These are phyloP conservation scores for Chaetomium strumarium DNA, from an alignment of 2,329 filamentous ascomycete species.

Conservation along the genomic window DNA sequence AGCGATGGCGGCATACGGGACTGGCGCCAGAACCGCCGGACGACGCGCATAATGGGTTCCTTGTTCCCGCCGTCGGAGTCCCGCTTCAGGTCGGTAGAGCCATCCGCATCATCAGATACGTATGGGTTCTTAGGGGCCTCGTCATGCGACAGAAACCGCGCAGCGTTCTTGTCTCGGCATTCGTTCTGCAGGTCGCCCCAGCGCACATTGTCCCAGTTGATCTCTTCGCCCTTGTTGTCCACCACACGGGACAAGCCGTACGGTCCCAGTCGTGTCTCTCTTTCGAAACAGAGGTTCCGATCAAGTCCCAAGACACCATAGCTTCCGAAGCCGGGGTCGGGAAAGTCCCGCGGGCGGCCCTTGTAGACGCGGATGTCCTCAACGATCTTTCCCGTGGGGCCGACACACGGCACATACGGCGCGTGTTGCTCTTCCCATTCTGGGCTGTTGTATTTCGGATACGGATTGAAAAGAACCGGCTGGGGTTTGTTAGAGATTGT, in stretches of 20 bases:
- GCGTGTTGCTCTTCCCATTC: constrained; percentile 55
- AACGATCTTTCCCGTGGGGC: constrained; percentile 53
- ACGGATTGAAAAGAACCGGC: constrained; percentile 61
- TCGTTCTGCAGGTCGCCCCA: constrained; percentile 66
- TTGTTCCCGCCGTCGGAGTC: not conserved
- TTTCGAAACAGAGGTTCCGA: constrained; percentile 59
- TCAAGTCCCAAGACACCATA: constrained; percentile 56
- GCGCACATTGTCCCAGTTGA: constrained; percentile 58
- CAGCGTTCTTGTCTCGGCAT: constrained; percentile 60
- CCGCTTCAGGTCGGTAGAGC: constrained; percentile 7
- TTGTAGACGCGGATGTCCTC: constrained; percentile 62
- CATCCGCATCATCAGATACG: not conserved
- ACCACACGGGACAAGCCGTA: constrained; percentile 52
- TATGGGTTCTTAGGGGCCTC: constrained; percentile 33
- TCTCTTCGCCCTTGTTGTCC: constrained; percentile 39
- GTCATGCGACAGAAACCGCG: constrained; percentile 49
- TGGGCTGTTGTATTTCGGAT: constrained; percentile 61
- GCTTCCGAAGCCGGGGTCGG: constrained; percentile 56
- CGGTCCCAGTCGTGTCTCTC: constrained; percentile 62
- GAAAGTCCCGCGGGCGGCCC: constrained; percentile 53
- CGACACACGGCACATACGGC: constrained; percentile 57
- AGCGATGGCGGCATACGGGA: constrained; percentile 6
- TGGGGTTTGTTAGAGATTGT: constrained; percentile 39
- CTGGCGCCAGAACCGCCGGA: constrained; percentile 30
- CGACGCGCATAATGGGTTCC: constrained; percentile 5